These are phyloP conservation scores for Podaxis mareebaensis DNA, from an alignment of 768 basidiomycete species.

Conservation along the genomic window DNA sequence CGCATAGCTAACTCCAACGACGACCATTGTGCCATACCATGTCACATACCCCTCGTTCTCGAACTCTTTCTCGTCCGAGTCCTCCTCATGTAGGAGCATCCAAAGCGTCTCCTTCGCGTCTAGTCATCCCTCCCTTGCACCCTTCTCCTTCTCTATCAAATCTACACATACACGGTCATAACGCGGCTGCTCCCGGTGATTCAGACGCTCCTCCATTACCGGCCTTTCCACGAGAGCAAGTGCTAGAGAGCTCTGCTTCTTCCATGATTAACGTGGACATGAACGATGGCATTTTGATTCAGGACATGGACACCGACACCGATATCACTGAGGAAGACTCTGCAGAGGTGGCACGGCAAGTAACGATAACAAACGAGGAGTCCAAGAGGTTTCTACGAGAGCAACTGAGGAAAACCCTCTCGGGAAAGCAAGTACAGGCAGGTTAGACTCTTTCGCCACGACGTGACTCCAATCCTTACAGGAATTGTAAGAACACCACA, in stretches of 20 bases:
- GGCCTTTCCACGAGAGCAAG: constrained; percentile 29
- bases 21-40: constrained; percentile 18
- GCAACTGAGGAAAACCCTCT: constrained; percentile 69
- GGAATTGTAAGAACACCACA: constrained; percentile 27
- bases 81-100: constrained; percentile 24
- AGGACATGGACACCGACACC: constrained; percentile 66
- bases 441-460: constrained; percentile 35
- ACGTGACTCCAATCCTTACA: constrained; percentile 3
- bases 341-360: constrained; percentile 41
- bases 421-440: constrained; percentile 45
- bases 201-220: constrained; percentile 25
- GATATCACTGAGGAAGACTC: constrained; percentile 63
- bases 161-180: constrained; percentile 56
- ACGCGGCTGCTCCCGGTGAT: constrained; percentile 32
- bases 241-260: constrained; percentile 66
- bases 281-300: constrained; percentile 68
- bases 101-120: constrained; percentile 50
- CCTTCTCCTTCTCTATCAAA: constrained; percentile 58
- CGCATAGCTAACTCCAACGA: neutral
- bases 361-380: constrained; percentile 44
- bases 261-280: constrained; percentile 69
- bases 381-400: constrained; percentile 69
- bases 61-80: constrained; percentile 46
- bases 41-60: constrained; percentile 33
- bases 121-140: constrained; percentile 52